These are phyloP conservation scores for Acanthamoeba triangularis DNA, from an alignment of 208 protist genomes.

Conservation along the genomic window DNA sequence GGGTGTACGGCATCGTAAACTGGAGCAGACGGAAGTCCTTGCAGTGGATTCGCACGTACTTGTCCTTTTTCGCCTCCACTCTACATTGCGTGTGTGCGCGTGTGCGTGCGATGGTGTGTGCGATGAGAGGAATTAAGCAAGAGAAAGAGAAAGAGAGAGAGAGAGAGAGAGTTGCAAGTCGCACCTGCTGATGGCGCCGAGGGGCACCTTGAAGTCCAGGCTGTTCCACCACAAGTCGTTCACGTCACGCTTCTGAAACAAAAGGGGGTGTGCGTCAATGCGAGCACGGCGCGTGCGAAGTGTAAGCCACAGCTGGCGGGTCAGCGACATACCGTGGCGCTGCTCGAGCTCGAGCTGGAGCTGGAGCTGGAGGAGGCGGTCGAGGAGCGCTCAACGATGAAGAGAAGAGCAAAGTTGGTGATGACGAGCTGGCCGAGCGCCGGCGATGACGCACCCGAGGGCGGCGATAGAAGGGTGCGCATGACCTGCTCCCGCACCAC, in stretches of 20 bases:
- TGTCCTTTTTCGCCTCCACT: slow-evolving; percentile 45
- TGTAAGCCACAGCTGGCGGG: background rate
- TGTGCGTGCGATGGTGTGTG: too few species aligned
- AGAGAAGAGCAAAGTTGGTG: slow-evolving; percentile 70
- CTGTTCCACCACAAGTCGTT: slow-evolving; percentile 18
- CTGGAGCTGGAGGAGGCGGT: background rate
- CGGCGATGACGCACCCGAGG: background rate
- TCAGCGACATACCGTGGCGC: background rate
- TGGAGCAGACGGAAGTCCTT: slow-evolving; percentile 61
- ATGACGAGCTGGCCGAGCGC: slow-evolving; percentile 51
- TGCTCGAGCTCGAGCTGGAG: background rate
- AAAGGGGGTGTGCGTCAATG: background rate
- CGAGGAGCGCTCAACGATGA: slow-evolving; percentile 38
- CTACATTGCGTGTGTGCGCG: background rate
- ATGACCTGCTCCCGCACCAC: slow-evolving; percentile 50
- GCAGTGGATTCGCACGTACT: slow-evolving; percentile 42
- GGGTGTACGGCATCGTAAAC: slow-evolving; percentile 57
- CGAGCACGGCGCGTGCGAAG: background rate
- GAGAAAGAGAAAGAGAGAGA: background rate
- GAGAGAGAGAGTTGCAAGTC: background rate
- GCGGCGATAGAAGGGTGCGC: slow-evolving; percentile 18
- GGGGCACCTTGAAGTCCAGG: slow-evolving; percentile 33
- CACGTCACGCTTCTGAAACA: background rate
- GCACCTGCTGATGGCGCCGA: slow-evolving; percentile 28
- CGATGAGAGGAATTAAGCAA: background rate